These are phyloP conservation scores for Biancaea sappan DNA, from an alignment of 306 rosid genomes.

Conservation along the genomic window DNA sequence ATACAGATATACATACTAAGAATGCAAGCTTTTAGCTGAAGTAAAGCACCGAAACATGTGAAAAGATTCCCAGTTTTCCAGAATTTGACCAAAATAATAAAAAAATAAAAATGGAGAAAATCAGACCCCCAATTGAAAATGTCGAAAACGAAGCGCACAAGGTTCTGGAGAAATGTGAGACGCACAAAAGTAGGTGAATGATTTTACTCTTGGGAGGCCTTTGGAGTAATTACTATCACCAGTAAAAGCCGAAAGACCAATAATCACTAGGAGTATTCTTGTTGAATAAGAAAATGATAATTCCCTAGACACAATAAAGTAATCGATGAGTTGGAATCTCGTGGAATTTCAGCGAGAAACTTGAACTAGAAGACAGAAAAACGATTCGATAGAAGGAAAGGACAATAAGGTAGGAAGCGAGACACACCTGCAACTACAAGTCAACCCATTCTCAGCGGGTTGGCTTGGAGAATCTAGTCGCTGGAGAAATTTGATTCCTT, in stretches of 20 bases:
- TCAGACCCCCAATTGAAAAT: slow-evolving; percentile 27
- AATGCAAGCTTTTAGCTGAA: slow-evolving; percentile 33
- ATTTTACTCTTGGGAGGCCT: slow-evolving; percentile 7
- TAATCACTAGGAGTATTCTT: not conserved
- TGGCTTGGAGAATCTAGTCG: not conserved
- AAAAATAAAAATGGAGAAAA: slow-evolving; percentile 22
- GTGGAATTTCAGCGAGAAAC: not conserved
- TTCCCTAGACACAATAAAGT: not conserved
- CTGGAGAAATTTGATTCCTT: not conserved
- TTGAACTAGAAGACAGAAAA: not conserved
- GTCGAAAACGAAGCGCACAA: slow-evolving; percentile 3
- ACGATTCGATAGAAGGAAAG: not conserved
- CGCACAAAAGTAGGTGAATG: not conserved
- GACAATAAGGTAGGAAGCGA: not conserved
- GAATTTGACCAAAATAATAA: not conserved
- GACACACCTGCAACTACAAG: slow-evolving; percentile 4
- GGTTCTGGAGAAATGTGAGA: slow-evolving; percentile 8
- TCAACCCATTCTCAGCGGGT: not conserved
- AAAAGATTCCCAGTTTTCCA: slow-evolving; percentile 36
- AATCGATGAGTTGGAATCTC: not conserved
- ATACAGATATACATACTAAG: slow-evolving; percentile 24
- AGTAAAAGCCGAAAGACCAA: not conserved
- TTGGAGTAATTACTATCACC: slow-evolving; percentile 22
- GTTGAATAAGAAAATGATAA: not conserved
- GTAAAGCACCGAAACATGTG: slow-evolving; percentile 27